Evolutionary conservation across 1,139 yeast genomes (phyloP).

Genomic region (Nakaseomyces nivariensis): DNA sequence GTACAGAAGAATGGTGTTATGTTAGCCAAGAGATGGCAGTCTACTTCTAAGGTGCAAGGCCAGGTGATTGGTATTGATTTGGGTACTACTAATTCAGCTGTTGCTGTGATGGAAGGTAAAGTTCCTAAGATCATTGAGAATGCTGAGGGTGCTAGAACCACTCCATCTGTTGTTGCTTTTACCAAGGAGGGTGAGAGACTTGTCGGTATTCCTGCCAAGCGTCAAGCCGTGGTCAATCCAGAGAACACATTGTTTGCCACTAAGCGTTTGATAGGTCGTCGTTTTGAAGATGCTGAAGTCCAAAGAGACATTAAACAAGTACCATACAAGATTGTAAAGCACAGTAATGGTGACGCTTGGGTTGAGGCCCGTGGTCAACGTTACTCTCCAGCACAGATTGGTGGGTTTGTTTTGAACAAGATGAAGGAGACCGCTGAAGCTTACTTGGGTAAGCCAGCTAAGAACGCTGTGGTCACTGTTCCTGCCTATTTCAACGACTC

Average conservation of each 20-base stretch:
- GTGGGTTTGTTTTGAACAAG: constrained; percentile 93
- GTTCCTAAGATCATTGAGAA: constrained; percentile 93
- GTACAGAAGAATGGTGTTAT: background rate
- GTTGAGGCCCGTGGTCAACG: constrained; percentile 90
- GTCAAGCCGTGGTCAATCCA: constrained; percentile 98
- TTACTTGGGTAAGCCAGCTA: constrained; percentile 72
- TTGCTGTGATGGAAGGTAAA: constrained; percentile 96
- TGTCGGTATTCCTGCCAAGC: constrained; percentile 97
- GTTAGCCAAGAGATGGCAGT: constrained; percentile 31
- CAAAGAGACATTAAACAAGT: constrained; percentile 95
- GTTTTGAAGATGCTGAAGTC: constrained; percentile 91
- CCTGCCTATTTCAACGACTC: constrained; percentile 98
- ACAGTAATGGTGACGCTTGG: constrained; percentile 98
- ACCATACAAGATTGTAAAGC: constrained; percentile 95
- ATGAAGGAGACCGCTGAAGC: constrained; percentile 92
- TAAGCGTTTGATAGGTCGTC: constrained; percentile 96
- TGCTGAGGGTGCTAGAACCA: constrained; percentile 98
- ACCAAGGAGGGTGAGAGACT: constrained; percentile 92
- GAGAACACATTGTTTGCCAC: constrained; percentile 97
- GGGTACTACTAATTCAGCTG: constrained; percentile 99
- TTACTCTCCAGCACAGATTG: constrained; percentile 95
- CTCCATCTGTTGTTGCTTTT: constrained; percentile 98
- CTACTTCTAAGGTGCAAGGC: constrained; percentile 36
- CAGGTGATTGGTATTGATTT: constrained; percentile 96
- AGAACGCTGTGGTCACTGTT: constrained; percentile 92